phyloP scores from a whole-genome alignment of 2,329 filamentous ascomycete species.

The Claviceps digitariae region DNA sequence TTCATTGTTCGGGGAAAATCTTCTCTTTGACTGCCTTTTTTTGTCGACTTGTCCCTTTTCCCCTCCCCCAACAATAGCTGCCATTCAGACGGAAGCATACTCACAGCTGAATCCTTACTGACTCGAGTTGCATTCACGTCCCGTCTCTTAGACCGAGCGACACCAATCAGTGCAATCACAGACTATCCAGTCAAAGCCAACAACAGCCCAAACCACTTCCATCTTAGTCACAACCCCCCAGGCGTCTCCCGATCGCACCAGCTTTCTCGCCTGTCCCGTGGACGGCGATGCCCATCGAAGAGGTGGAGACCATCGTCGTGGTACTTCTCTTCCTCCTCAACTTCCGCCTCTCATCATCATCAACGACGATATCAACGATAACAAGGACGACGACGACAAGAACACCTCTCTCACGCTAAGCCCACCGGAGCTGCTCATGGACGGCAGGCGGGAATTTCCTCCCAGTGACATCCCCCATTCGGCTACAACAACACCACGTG shows the following conservation, averaged over 20 bases:
- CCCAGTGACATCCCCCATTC: slow-evolving; percentile 1
- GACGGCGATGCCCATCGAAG: slow-evolving; percentile 2
- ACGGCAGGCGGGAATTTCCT: slow-evolving; percentile 5
- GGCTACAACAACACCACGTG: slow-evolving; percentile 6
- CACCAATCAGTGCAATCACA: slow-evolving; percentile 7
- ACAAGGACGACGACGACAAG: not conserved
- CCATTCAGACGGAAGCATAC: too few relatives aligned
- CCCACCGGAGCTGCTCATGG: slow-evolving; percentile 1
- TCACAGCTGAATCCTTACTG: not conserved
- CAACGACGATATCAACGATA: too few relatives aligned
- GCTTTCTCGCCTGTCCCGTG: slow-evolving; percentile 7
- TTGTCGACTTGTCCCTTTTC: not conserved
- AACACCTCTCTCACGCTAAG: slow-evolving; percentile 4
- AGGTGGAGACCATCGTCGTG: not conserved
- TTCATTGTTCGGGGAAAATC: not conserved
- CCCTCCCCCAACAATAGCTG: too few relatives aligned
- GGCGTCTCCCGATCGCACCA: slow-evolving; percentile 4
- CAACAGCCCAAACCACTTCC: not conserved
- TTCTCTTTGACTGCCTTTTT: not conserved
- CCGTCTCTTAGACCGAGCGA: slow-evolving; percentile 10
- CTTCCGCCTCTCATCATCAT: slow-evolving; percentile 8
- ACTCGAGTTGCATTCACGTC: slow-evolving; percentile 1
- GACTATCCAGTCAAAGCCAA: not conserved
- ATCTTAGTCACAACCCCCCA: not conserved
- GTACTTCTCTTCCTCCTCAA: slow-evolving; percentile 4